These are phyloP conservation scores for Pichia paraexigua DNA, from an alignment of 805 yeast species.

Conservation along the genomic window DNA sequence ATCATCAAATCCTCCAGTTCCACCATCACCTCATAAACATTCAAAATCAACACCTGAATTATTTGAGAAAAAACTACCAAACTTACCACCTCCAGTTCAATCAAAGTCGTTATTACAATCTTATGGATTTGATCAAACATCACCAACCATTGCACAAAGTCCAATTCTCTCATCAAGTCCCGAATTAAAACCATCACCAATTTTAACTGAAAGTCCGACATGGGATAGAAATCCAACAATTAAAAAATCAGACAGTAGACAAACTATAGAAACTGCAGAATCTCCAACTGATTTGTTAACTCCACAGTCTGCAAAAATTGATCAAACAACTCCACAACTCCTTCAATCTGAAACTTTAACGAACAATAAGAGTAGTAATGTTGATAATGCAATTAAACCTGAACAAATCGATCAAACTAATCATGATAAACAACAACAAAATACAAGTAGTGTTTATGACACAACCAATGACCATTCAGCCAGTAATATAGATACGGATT, in stretches of 20 bases:
- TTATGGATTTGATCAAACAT: constrained; percentile 16
- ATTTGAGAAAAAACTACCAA: constrained; percentile 2
- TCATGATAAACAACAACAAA: not conserved
- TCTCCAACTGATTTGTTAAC: constrained; percentile 7
- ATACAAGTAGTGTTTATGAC: not conserved
- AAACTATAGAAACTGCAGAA: constrained; percentile 3
- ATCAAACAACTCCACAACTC: constrained; percentile 3
- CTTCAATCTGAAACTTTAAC: not conserved
- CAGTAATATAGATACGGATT: not conserved
- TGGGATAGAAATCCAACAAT: constrained; percentile 4
- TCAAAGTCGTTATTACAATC: constrained; percentile 13
- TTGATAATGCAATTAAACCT: not conserved
- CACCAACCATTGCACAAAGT: constrained; percentile 8
- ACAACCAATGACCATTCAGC: not conserved
- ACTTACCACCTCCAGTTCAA: constrained; percentile 3
- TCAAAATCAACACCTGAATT: constrained; percentile 5
- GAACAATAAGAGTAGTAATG: not conserved
- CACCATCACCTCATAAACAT: constrained; percentile 10
- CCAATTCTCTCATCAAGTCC: constrained; percentile 7
- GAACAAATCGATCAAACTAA: not conserved
- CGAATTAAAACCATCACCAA: not conserved
- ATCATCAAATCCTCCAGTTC: not conserved
- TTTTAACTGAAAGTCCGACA: constrained; percentile 1
- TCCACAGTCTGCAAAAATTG: constrained; percentile 11
- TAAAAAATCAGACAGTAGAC: constrained; percentile 1